Conservation (phyloP, 108 stramenopile species). For the Aurantiochytrium sp. region DNA sequence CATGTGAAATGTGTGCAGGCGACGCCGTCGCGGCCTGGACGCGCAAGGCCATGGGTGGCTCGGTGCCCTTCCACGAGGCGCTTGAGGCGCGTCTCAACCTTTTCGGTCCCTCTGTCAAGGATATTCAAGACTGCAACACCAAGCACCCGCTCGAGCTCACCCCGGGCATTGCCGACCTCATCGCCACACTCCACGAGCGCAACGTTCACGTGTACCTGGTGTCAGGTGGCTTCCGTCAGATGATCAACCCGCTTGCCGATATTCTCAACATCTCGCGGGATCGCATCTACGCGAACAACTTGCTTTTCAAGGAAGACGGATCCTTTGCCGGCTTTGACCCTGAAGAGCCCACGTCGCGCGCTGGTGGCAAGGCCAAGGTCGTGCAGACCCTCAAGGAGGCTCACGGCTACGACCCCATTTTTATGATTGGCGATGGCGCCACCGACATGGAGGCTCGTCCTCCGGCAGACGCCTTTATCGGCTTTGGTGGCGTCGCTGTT, state of each 20-base stretch:
- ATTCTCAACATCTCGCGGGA: slow-evolving; percentile 53
- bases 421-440: slow-evolving; percentile 97
- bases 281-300: slow-evolving; percentile 84
- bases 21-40: background rate
- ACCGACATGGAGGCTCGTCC: slow-evolving; percentile 98
- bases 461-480: slow-evolving; percentile 89
- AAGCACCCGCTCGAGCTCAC: slow-evolving; percentile 68
- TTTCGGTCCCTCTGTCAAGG: slow-evolving; percentile 62
- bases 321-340: slow-evolving; percentile 77
- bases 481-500: slow-evolving; percentile 86
- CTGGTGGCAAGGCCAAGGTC: slow-evolving; percentile 89
- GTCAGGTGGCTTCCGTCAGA: slow-evolving; percentile 89
- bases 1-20: background rate
- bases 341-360: slow-evolving; percentile 75
- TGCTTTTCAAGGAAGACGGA: slow-evolving; percentile 61
- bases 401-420: slow-evolving; percentile 60
- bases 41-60: slow-evolving; percentile 85
- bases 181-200: slow-evolving; percentile 59
- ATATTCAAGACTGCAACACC: slow-evolving; percentile 59
- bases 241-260: slow-evolving; percentile 90
- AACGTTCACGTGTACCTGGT: slow-evolving; percentile 83
- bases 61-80: slow-evolving; percentile 90
- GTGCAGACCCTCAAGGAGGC: slow-evolving; percentile 53
- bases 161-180: slow-evolving; percentile 65
- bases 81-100: slow-evolving; percentile 74